Evolutionary conservation across 2,329 filamentous ascomycete genomes (phyloP).

Genomic region (Aspergillus sergii): DNA sequence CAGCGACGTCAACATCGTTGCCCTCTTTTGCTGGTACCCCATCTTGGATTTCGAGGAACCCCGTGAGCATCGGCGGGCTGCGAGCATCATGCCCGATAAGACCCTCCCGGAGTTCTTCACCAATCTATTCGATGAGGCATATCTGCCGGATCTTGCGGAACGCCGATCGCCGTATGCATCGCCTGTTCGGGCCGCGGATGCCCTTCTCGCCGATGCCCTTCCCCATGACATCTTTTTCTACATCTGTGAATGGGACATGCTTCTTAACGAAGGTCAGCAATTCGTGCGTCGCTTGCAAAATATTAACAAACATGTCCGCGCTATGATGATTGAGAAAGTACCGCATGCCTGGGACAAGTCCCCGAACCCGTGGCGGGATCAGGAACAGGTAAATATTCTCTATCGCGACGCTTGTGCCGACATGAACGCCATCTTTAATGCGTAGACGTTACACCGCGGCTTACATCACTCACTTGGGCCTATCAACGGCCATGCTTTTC

Average conservation of each 20-base stretch:
- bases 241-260: slow-evolving; percentile 69
- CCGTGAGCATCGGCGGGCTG: slow-evolving; percentile 60
- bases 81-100: slow-evolving; percentile 55
- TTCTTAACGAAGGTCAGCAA: slow-evolving; percentile 59
- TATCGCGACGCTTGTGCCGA: slow-evolving; percentile 48
- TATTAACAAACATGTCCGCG: slow-evolving; percentile 48
- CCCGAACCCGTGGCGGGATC: slow-evolving; percentile 51
- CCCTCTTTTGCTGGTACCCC: slow-evolving; percentile 65
- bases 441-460: slow-evolving; percentile 10
- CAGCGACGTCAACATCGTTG: slow-evolving; percentile 53
- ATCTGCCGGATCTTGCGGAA: slow-evolving; percentile 49
- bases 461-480: not conserved
- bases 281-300: slow-evolving; percentile 46
- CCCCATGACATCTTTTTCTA: slow-evolving; percentile 64
- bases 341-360: slow-evolving; percentile 54
- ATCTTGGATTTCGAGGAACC: slow-evolving; percentile 64
- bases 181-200: slow-evolving; percentile 58
- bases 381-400: slow-evolving; percentile 43
- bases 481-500: not conserved
- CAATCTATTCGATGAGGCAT: slow-evolving; percentile 52
- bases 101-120: slow-evolving; percentile 52
- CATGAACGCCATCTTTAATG: slow-evolving; percentile 46
- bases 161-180: slow-evolving; percentile 62
- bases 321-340: slow-evolving; percentile 50
- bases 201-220: slow-evolving; percentile 55